Evolutionary conservation across 192 early-diverging fungal genomes (phyloP).

Genomic region (Obelidium mucronatum): DNA sequence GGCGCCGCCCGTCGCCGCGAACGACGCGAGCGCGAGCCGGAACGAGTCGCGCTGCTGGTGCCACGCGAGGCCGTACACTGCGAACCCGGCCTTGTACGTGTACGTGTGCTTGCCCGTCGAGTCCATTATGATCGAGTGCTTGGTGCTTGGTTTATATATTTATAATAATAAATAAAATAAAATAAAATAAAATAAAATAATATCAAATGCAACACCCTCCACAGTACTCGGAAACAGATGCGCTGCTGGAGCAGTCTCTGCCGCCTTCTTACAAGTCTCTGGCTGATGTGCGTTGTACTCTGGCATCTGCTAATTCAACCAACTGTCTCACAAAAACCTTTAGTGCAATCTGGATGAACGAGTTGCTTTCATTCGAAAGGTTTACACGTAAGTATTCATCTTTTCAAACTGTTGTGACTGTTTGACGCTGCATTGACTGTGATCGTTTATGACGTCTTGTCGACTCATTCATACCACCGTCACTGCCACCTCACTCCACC

Average conservation of each 20-base stretch:
- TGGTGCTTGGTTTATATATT: no score
- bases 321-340: no score
- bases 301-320: no score
- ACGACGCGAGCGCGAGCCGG: conserved; percentile 72
- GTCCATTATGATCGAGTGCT: no score
- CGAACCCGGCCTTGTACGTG: conserved; percentile 68
- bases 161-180: not conserved
- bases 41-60: conserved; percentile 74
- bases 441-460: no score
- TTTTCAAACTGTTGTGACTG: not conserved
- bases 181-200: no score
- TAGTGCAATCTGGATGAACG: not conserved
- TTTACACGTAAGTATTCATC: conserved; percentile 19
- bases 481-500: not conserved
- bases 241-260: no score
- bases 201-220: no score
- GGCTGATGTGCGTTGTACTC: no score
- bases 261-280: no score
- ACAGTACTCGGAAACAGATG: no score
- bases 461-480: not conserved
- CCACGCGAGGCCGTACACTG: conserved; percentile 92
- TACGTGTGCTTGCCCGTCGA: not conserved
- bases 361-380: conserved; percentile 33
- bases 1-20: not conserved
- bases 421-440: no score